Conservation (phyloP, 2,329 filamentous ascomycete species). For the Dothiorella sarmentorum region DNA sequence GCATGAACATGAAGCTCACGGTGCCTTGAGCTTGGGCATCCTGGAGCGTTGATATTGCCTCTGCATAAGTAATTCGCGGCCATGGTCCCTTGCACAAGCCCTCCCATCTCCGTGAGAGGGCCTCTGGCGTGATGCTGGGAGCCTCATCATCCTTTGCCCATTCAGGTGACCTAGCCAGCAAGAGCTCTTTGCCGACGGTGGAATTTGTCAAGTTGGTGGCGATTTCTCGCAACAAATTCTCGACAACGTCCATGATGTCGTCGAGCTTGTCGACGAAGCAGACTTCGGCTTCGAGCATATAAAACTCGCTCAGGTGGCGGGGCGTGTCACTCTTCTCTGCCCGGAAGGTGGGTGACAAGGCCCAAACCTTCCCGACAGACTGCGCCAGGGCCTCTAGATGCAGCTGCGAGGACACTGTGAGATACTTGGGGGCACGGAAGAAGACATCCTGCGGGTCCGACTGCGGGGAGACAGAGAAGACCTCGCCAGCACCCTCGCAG, state of each 20-base stretch:
- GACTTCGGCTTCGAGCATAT: slow-evolving; percentile 94
- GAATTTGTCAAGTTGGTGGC: slow-evolving; percentile 50
- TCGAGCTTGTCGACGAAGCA: slow-evolving; percentile 70
- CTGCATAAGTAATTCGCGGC: slow-evolving; percentile 78
- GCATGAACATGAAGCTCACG: slow-evolving; percentile 62
- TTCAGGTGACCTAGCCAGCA: slow-evolving; percentile 43
- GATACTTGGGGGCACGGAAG: slow-evolving; percentile 84
- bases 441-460: slow-evolving; percentile 54
- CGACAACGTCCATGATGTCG: slow-evolving; percentile 73
- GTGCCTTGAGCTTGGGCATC: slow-evolving; percentile 50
- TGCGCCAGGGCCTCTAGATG: slow-evolving; percentile 91
- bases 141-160: slow-evolving; percentile 33
- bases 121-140: slow-evolving; percentile 42
- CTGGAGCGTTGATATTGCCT: slow-evolving; percentile 69
- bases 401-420: slow-evolving; percentile 91
- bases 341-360: slow-evolving; percentile 87
- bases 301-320: slow-evolving; percentile 93
- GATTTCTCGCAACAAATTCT: slow-evolving; percentile 67
- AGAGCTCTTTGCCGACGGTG: slow-evolving; percentile 53
- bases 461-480: slow-evolving; percentile 63
- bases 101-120: slow-evolving; percentile 68
- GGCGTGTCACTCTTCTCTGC: slow-evolving; percentile 92
- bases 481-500: slow-evolving; percentile 93
- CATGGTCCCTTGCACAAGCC: slow-evolving; percentile 69
- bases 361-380: slow-evolving; percentile 87